Base-by-base conservation (phyloP, 192 early-diverging fungal genomes). In the Ambispora gerdemannii region DNA sequence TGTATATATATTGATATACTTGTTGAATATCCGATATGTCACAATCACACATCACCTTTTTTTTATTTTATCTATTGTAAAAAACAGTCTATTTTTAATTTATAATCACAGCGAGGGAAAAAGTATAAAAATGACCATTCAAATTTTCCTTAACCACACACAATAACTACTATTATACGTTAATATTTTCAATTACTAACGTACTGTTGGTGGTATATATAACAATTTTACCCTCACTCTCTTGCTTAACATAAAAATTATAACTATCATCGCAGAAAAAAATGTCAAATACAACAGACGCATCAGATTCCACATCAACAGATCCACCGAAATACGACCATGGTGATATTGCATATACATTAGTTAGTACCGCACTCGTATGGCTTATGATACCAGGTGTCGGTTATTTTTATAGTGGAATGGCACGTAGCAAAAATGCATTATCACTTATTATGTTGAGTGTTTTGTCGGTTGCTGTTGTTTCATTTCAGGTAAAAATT, bases 371-470 rank as follows among this genome's bases (percentile, higher is more conserved):
- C 3, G 90, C 90, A 1, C 78, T 97, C 43, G 94, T 98, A 55
- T 94, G 94, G 77, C 81, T 98, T 71, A 98, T 98, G 96, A 88
- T 89, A 30, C 96, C 96, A 0, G 96, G 93, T 49, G 87, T 99
- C 32, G 95, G 94, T 4, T 89, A 96, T 78, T 95, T 97, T 65
- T 99, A 99, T 83, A 92, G 92, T 63, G 97, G 97, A 32, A 89
- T 97, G 89, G 87, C 91, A 7, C 83, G 94, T 24, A 85, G 86
- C 72, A 98, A 98, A 81, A 95, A 96, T 82, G 90, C 94, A 1
- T 84, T 98, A 22, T 92, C 92, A 10, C 73, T 98, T 67, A 89
- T 98, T 30, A 90, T 96, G 84, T 80, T 93, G 32, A 92, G 87
- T 53, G 83, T 91, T 74, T 81, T 92, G 19, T 86, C 92, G 36